phyloP scores from a whole-genome alignment of 192 early-diverging fungal species.

The Coemansia sp. region DNA sequence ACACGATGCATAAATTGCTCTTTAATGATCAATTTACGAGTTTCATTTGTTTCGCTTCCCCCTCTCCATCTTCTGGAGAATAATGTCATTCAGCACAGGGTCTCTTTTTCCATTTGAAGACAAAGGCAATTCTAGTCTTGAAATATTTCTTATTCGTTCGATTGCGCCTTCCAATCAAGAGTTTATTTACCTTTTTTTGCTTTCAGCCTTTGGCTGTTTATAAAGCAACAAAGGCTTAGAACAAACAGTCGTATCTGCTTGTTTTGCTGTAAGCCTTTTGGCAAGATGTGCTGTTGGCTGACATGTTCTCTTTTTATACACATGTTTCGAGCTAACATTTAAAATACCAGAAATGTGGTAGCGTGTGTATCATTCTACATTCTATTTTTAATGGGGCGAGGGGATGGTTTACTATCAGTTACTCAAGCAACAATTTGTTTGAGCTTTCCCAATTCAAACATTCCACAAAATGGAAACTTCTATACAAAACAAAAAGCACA shows the following conservation, averaged over 20 bases:
- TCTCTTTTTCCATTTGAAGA: not conserved
- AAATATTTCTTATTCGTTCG: not conserved
- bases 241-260: too few relatives aligned
- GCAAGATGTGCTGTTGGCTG: too few relatives aligned
- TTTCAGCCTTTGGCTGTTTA: too few relatives aligned
- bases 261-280: too few relatives aligned
- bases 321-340: too few relatives aligned
- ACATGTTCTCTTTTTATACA: too few relatives aligned
- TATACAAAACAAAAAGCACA: too few relatives aligned
- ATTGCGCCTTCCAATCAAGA: too few relatives aligned
- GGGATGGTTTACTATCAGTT: not conserved
- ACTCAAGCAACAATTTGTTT: not conserved
- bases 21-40: not conserved
- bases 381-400: not conserved
- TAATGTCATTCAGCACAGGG: not conserved
- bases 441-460: not conserved
- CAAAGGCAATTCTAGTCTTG: not conserved
- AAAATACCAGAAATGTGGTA: too few relatives aligned
- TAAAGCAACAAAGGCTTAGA: too few relatives aligned
- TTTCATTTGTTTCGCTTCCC: not conserved
- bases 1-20: not conserved
- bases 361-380: not conserved
- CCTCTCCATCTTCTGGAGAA: not conserved
- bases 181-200: too few relatives aligned
- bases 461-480: not conserved